Evolutionary conservation across 768 basidiomycete genomes (phyloP).

Genomic region (Panus rudis): DNA sequence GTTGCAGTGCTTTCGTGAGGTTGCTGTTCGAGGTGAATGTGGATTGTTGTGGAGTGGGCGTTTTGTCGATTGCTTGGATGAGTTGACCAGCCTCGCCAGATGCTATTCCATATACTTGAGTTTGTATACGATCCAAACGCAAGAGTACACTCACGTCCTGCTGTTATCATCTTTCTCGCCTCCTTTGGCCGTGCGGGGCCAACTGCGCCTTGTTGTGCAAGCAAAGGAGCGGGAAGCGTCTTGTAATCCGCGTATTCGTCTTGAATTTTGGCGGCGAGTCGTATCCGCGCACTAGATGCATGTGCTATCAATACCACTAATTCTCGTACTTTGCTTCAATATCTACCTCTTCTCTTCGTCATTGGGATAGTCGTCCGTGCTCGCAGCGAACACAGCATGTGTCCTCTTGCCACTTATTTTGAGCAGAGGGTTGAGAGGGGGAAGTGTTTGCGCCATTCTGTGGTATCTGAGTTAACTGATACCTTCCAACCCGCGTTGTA

Average conservation of each 20-base stretch:
- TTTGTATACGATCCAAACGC: background rate
- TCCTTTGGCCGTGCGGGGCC: constrained; percentile 72
- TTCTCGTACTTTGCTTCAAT: background rate
- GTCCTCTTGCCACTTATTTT: constrained; percentile 65
- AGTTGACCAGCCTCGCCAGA: constrained; percentile 47
- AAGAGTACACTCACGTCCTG: constrained; percentile 44
- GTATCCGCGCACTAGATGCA: constrained; percentile 51
- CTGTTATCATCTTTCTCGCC: constrained; percentile 61
- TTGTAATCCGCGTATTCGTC: constrained; percentile 88
- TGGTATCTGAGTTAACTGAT: no score
- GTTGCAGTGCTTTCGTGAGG: constrained; percentile 83
- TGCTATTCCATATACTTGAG: constrained; percentile 23
- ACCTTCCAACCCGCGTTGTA: no score
- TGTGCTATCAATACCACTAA: background rate
- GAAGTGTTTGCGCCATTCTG: no score
- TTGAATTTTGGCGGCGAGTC: constrained; percentile 77
- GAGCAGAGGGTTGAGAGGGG: constrained; percentile 61
- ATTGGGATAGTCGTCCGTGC: constrained; percentile 47
- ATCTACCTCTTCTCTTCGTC: constrained; percentile 71
- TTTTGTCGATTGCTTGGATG: constrained; percentile 71
- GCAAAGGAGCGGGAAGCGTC: constrained; percentile 72
- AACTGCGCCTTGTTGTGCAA: constrained; percentile 74
- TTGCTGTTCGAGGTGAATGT: constrained; percentile 57
- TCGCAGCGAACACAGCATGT: constrained; percentile 59
- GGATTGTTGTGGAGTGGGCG: constrained; percentile 59